A percentile compares a stretch with the other conserved stretches of the same genome.
These are phyloP conservation scores for Clavispora asparagi DNA, from an alignment of 805 yeast genomes.

Conservation along the genomic window DNA sequence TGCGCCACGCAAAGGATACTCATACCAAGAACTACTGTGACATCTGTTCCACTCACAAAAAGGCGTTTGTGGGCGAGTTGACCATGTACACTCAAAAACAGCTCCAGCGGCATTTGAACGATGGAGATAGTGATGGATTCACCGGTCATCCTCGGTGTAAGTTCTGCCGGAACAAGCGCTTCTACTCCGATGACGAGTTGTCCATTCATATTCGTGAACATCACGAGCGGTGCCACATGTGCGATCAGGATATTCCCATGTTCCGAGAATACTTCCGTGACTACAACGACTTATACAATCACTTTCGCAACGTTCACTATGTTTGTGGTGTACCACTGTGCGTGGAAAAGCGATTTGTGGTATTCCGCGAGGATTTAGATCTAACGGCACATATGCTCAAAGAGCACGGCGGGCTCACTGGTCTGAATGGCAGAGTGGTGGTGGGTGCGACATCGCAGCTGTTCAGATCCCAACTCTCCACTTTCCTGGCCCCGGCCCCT, in stretches of 20 bases:
- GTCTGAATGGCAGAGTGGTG: constrained; percentile 40
- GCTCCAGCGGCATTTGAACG: constrained; percentile 62
- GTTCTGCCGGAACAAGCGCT: constrained; percentile 68
- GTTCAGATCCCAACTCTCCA: constrained; percentile 60
- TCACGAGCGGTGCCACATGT: constrained; percentile 87
- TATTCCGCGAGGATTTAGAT: constrained; percentile 81
- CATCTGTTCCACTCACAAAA: constrained; percentile 72
- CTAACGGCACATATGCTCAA: constrained; percentile 81
- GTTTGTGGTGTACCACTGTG: constrained; percentile 75
- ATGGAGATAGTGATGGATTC: constrained; percentile 75
- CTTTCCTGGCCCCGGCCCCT: constrained; percentile 32
- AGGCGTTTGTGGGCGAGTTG: constrained; percentile 71
- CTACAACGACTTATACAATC: constrained; percentile 69
- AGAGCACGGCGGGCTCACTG: constrained; percentile 63
- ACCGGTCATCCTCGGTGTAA: constrained; percentile 86
- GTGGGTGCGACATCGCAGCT: constrained; percentile 34
- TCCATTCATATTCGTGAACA: constrained; percentile 72
- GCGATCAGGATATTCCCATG: constrained; percentile 70
- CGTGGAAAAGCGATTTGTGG: constrained; percentile 86
- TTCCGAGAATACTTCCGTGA: constrained; percentile 58
- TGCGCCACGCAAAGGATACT: constrained; percentile 56
- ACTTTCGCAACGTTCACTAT: constrained; percentile 70
- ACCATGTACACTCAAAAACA: constrained; percentile 55
- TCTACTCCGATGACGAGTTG: constrained; percentile 86
- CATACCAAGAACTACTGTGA: constrained; percentile 69